Evolutionary conservation across 1,284 basidiomycete genomes (phyloP), one percentile per base, ranked within the genome.

Genomic region (Leccinum subrobustum): DNA sequence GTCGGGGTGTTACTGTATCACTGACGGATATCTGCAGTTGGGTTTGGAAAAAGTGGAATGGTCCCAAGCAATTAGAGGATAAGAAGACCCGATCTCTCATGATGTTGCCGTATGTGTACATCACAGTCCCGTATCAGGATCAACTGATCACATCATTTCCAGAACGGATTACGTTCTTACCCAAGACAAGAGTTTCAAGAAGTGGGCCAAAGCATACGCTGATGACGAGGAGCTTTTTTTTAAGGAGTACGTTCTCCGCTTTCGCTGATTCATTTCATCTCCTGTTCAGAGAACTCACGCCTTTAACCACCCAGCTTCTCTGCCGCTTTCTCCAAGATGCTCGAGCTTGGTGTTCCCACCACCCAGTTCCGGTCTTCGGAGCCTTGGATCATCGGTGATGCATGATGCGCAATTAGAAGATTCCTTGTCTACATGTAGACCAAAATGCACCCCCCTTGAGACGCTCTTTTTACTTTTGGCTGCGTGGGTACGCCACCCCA

Each of bases 1-100:
- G 2, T 57, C 3, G n/a, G 1, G 8, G 2, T 23, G 27, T 56
- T 3, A 12, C 3, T 35, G 12, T 35, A 37, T 2, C 11, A 9
- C 59, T 63, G 31, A 63, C 33, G 27, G 23, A 18, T 8, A 16
- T 31, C 31, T 56, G 31, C 60, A 84, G 84, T 63, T 91, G 89
- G 86, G 83, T 87, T 14, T 93, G 91, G 91, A 88, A 81, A 76
- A 92, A 91, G 77, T 96, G 93, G 93, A 81, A 81, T 64, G 96
- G 95, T 52, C 95, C 95, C 44, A 95, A 94, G 79, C 96, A 99
- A 79, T 89, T 91, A 63, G 87, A 93, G 78, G 95, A 98, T 81
- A 93, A 93, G 85, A 89, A 87, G 77, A 95, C 95, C 53, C 84
- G 84, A 70, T 78, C 85, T 42, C 80, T 99, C 54, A 98, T 99